These are phyloP conservation scores for Candida sp. DNA, from an alignment of 1,139 yeast species.

Conservation along the genomic window DNA sequence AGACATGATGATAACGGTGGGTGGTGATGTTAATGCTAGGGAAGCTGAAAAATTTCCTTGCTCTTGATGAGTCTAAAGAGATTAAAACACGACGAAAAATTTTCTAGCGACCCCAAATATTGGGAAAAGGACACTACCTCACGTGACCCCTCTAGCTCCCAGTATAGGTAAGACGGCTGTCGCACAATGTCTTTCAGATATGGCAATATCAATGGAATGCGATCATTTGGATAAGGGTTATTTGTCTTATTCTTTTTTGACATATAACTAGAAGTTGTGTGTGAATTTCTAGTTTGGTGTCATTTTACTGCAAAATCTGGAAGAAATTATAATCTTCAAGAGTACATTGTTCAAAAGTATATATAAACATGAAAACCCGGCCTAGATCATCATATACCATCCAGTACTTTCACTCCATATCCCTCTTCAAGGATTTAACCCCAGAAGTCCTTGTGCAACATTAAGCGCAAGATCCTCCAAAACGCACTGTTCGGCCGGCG, in stretches of 20 bases:
- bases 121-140: not conserved
- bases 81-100: not conserved
- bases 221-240: no score
- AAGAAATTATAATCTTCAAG: not conserved
- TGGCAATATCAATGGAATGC: no score
- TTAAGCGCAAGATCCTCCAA: no score
- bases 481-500: no score
- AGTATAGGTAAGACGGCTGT: no score
- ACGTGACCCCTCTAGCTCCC: not conserved
- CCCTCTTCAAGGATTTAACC: no score
- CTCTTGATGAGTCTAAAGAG: not conserved
- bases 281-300: not conserved
- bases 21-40: not conserved
- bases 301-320: not conserved
- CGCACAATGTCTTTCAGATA: no score
- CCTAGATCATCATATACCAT: not conserved
- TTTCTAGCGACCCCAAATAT: not conserved
- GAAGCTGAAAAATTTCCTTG: conserved; percentile 1
- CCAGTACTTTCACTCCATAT: no score
- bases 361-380: no score
- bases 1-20: conserved; percentile 34
- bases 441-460: no score
- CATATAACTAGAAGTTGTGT: not conserved
- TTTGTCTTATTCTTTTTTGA: not conserved
- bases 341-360: not conserved